Percentiles rank a stretch among this genome's conserved stretches.
These are phyloP conservation scores for Phoenix dactylifera DNA, from an alignment of 176 grass and related monocot species.

Conservation along the genomic window DNA sequence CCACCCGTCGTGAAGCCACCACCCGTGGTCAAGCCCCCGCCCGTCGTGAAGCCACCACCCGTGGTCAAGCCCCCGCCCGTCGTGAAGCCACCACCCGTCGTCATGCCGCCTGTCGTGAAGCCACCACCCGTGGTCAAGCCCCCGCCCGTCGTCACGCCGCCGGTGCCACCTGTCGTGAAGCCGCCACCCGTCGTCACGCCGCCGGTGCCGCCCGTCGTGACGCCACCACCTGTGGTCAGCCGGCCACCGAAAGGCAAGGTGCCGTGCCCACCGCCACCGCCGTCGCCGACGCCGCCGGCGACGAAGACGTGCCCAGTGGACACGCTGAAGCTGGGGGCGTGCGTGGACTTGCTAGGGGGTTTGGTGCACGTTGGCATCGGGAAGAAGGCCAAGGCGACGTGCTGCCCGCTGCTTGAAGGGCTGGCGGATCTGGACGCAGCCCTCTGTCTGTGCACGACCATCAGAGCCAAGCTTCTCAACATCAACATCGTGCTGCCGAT, in stretches of 20 bases:
- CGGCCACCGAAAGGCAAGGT: background rate
- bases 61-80: background rate
- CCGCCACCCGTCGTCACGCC: too few relatives aligned
- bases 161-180: too few relatives aligned
- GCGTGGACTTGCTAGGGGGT: conserved; percentile 65
- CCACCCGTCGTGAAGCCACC: too few relatives aligned
- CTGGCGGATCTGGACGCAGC: conserved; percentile 75
- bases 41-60: background rate
- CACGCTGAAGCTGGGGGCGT: conserved; percentile 63
- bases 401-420: conserved; percentile 63
- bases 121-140: too few relatives aligned
- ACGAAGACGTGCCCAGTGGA: conserved; percentile 43
- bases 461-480: conserved; percentile 46
- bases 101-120: too few relatives aligned
- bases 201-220: background rate
- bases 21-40: too few relatives aligned
- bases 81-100: too few relatives aligned
- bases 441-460: conserved; percentile 73
- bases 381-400: conserved; percentile 31
- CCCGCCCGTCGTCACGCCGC: too few relatives aligned
- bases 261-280: background rate
- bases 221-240: background rate
- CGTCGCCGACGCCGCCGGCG: conserved; percentile 11
- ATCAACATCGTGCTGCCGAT: conserved; percentile 62
- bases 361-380: conserved; percentile 70